phyloP scores from a whole-genome alignment of 495 filamentous ascomycete genomes.

The Penicillium paradoxum region DNA sequence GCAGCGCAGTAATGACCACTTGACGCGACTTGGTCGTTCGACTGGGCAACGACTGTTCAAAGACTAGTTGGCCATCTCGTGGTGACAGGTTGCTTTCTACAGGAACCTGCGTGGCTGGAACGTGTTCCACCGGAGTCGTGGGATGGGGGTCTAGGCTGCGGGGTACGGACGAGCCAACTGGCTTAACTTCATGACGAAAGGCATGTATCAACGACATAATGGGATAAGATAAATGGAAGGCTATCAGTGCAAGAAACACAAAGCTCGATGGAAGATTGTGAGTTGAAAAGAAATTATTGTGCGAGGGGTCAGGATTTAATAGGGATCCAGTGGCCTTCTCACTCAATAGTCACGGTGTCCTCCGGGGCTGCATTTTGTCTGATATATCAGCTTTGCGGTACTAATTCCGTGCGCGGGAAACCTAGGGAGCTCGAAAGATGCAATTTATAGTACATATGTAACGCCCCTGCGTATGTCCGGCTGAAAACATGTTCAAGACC shows the following conservation, averaged over 20 bases:
- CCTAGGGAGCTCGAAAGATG: no score
- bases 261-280: background rate
- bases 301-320: background rate
- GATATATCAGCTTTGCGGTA: constrained; percentile 1
- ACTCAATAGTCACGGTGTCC: background rate
- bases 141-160: background rate
- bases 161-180: background rate
- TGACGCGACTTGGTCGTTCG: constrained; percentile 16
- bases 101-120: background rate
- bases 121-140: background rate
- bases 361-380: background rate
- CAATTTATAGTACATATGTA: no score
- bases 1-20: constrained; percentile 17
- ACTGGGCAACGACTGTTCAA: constrained; percentile 16
- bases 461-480: no score
- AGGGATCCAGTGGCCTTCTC: background rate
- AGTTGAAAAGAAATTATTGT: background rate
- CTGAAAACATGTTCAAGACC: no score
- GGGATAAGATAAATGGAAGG: background rate
- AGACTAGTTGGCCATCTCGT: constrained; percentile 16
- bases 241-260: background rate
- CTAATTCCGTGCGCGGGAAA: background rate
- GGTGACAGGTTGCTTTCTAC: background rate
- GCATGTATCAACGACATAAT: background rate
- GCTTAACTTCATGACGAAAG: background rate